A percentile compares a stretch with the other conserved stretches of the same genome.
phyloP scores from a whole-genome alignment of 2,329 filamentous ascomycete species.

The Cercospora sp. region DNA sequence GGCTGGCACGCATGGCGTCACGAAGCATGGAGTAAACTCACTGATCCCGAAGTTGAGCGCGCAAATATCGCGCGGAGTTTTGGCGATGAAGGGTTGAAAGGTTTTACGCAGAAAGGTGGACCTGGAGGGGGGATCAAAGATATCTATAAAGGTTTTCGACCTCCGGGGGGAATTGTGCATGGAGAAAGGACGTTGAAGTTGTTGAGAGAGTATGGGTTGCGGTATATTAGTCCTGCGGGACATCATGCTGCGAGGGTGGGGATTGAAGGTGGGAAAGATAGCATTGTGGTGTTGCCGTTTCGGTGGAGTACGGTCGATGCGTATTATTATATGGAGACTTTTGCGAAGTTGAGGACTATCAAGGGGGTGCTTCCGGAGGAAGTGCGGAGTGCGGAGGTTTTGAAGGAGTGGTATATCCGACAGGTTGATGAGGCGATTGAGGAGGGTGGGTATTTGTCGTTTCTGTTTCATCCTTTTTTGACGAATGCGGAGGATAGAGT shows the following conservation, averaged over 20 bases:
- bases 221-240: slow-evolving; percentile 38
- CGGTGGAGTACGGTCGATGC: slow-evolving; percentile 38
- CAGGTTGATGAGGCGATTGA: slow-evolving; percentile 36
- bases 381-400: slow-evolving; percentile 23
- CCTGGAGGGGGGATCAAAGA: slow-evolving; percentile 18
- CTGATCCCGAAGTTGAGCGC: slow-evolving; percentile 27
- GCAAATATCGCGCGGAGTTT: slow-evolving; percentile 36
- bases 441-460: slow-evolving; percentile 33
- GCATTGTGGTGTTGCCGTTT: slow-evolving; percentile 33
- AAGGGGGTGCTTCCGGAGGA: slow-evolving; percentile 31
- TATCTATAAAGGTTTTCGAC: slow-evolving; percentile 36
- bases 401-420: slow-evolving; percentile 28
- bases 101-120: slow-evolving; percentile 16
- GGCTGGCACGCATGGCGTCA: slow-evolving; percentile 40
- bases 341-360: slow-evolving; percentile 31
- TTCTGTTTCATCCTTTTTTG: slow-evolving; percentile 40
- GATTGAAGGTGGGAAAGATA: slow-evolving; percentile 19
- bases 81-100: slow-evolving; percentile 25
- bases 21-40: slow-evolving; percentile 38
- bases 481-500: slow-evolving; percentile 30
- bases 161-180: slow-evolving; percentile 37
- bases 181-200: slow-evolving; percentile 36
- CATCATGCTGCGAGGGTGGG: slow-evolving; percentile 31
- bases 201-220: slow-evolving; percentile 33
- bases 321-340: slow-evolving; percentile 39